Base-by-base conservation (phyloP, 2,329 filamentous ascomycete species). In the Neonectria coccinea region DNA sequence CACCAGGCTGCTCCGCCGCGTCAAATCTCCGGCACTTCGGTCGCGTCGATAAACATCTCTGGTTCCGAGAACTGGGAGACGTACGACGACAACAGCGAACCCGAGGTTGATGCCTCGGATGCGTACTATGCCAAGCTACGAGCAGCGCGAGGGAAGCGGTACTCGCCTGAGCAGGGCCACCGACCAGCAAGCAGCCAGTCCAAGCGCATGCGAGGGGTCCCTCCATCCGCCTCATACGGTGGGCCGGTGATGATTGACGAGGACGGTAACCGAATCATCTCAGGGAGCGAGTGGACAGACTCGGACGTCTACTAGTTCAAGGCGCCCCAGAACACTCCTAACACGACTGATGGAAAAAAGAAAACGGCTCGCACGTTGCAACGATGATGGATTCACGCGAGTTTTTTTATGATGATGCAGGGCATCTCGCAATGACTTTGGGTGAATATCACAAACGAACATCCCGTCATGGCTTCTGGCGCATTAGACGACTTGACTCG, bases 51-150 rank as follows among this genome's bases (percentile, higher is more conserved):
- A 1, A 85, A 85, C 22, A 85, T 92, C 27, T 93, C 92, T 5
- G 93, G 92, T 1, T 97, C 93, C 4, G 95, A 98, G 80, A 98
- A 98, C 78, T 98, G 95, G 95, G 95, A 98, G 79, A 97, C 94
- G 10, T 98, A 96, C 73, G 94, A 96, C 72, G 93, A 97, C 77
- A 89, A 86, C 69, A 93, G 91, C 66, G 91, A 93, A 73, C 88
- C 90, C 0, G 92, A 93, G 73, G 84, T 86, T 25, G 94, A 97
- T 76, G 87, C 87, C 0, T 90, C 89, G 4, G 92, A 96, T 65
- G 85, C 88, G 10, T 97, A 97, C 78, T 93, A 93, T 74, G 91
- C 92, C 68, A 93, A 92, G 78, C 82, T 94, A 58, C 87, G 91
- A 62, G 89, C 90, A 33, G 85, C 90, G 6, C 86, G 88, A 39